A percentile compares a stretch with the other conserved stretches of the same genome.
Evolutionary conservation across 129 eudicot species (phyloP).

Genomic region (Gnaphalium uliginosum): DNA sequence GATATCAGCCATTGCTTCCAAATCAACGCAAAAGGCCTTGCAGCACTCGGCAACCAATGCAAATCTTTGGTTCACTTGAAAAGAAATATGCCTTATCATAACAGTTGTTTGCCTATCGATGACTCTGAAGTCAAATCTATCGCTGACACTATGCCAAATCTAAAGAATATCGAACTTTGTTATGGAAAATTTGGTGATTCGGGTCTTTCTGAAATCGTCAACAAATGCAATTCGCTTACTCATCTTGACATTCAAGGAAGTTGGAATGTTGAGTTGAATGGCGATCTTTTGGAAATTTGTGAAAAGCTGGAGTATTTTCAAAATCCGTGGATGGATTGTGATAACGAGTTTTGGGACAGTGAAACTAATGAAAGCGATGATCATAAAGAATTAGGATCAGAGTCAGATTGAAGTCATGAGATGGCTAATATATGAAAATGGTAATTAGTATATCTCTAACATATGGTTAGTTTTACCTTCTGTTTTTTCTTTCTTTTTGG

Average conservation of each 20-base stretch:
- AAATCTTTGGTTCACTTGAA: slow-evolving; percentile 35
- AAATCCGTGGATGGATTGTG: slow-evolving; percentile 23
- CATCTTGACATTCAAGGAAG: slow-evolving; percentile 39
- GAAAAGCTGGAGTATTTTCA: slow-evolving; percentile 21
- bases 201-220: slow-evolving; percentile 39
- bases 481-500: neutral
- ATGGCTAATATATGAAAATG: neutral
- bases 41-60: slow-evolving; percentile 43
- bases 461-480: too few species aligned
- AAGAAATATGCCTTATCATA: slow-evolving; percentile 44
- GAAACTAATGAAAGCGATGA: neutral
- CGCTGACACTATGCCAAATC: slow-evolving; percentile 34
- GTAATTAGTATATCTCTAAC: neutral
- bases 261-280: slow-evolving; percentile 29
- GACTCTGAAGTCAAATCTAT: slow-evolving; percentile 40
- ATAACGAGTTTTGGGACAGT: neutral
- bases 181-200: slow-evolving; percentile 38
- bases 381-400: neutral
- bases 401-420: slow-evolving; percentile 14
- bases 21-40: slow-evolving; percentile 40
- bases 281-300: slow-evolving; percentile 34
- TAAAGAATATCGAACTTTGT: slow-evolving; percentile 32
- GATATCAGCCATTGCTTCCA: slow-evolving; percentile 40
- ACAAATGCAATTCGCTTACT: slow-evolving; percentile 33
- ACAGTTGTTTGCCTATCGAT: neutral